phyloP scores from a whole-genome alignment of 2,329 filamentous ascomycete genomes.

The Didymella pomorum region DNA sequence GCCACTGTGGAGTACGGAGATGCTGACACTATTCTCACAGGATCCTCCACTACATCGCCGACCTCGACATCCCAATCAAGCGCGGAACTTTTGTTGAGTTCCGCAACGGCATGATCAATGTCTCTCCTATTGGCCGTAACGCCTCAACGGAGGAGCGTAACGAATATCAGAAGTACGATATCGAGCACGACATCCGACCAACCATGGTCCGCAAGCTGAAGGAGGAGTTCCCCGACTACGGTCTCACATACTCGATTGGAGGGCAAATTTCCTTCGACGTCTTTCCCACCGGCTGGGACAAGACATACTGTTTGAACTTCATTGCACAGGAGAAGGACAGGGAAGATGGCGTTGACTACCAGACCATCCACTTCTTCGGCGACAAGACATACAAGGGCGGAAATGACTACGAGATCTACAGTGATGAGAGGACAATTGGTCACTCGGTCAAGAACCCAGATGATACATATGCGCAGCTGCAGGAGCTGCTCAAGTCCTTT shows the following conservation, averaged over 20 bases:
- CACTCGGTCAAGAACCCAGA: constrained; percentile 83
- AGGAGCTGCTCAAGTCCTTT: constrained; percentile 71
- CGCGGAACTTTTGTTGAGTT: constrained; percentile 86
- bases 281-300: constrained; percentile 97
- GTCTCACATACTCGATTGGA: constrained; percentile 92
- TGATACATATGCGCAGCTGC: constrained; percentile 81
- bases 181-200: constrained; percentile 76
- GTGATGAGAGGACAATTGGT: constrained; percentile 80
- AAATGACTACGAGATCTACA: constrained; percentile 95
- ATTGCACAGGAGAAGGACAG: constrained; percentile 76
- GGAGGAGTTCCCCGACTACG: constrained; percentile 82
- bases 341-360: constrained; percentile 77
- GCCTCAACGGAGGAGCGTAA: constrained; percentile 80
- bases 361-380: constrained; percentile 95
- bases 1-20: neutral
- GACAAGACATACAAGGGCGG: constrained; percentile 93
- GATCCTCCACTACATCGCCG: constrained; percentile 81
- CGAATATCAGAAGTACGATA: constrained; percentile 84
- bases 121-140: constrained; percentile 85
- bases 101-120: constrained; percentile 90
- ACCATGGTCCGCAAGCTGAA: constrained; percentile 79
- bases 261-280: constrained; percentile 99
- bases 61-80: constrained; percentile 85
- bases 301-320: constrained; percentile 93
- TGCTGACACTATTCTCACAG: constrained; percentile 47